Base-by-base conservation (phyloP, 768 basidiomycete genomes). In the Boletales sp. region DNA sequence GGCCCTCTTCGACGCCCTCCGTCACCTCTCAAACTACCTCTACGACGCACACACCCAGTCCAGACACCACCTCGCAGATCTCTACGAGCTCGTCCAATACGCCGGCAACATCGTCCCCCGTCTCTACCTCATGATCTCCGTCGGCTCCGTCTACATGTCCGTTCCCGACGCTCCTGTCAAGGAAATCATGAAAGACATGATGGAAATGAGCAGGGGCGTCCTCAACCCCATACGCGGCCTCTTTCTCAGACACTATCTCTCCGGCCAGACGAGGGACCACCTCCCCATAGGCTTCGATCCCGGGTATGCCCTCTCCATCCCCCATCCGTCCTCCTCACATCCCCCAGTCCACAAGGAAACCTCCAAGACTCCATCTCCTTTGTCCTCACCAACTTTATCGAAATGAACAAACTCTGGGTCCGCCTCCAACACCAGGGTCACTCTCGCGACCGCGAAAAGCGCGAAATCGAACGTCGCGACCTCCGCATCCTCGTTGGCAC, bases 181-280 rank as follows among this genome's bases (percentile, higher is more conserved):
- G 76, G 95, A 99, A 73, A 93, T 99, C 54, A 99, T 98, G 95
- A 98, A 97, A 78, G 97, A 99, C 70, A 97, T 98, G 95, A 88
- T 99, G 88, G 97, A 99, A 70, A 98, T 98, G 97, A 93, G 93
- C 32, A 78, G 94, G 17, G 97, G 97, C 53, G 93, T 99, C 5
- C 78, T 98, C 55, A 94, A 98, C 66, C 95, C 97, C n/a, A 92
- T 94, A 43, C 80, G 97, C 40, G 97, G 97, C 15, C 73, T 99
- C 31, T 99, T 99, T 72, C 75, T 99, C 32, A 80, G 95, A 24
- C 95, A 99, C 66, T 98, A 98, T 69, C 83, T 98, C 31, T 93
- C 90, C 52, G 95, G 97, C 13, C 94, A 98, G 74, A 98, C 97
- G 14, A 79, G 94, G 56, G 94, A 97, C 63, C 84, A 95, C 64